Evolutionary conservation across 306 rosid genomes (phyloP), one percentile per base, ranked within the genome.

Genomic region (Cyclanthera cordifolia): DNA sequence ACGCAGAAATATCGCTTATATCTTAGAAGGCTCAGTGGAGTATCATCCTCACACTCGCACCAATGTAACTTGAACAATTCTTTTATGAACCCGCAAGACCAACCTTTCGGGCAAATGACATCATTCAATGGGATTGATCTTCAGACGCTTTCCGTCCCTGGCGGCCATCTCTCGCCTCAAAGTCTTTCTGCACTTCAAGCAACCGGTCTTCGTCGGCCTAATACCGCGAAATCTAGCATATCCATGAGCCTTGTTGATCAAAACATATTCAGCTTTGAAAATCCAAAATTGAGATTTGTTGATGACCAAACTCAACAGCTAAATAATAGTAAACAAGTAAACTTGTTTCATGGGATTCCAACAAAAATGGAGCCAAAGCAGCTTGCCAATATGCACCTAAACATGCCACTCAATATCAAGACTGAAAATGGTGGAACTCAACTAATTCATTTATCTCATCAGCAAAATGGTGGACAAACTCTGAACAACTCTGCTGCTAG

Each of bases 181-280:
- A 94, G 97, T 75, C 83, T 94, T 57, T 91, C 95, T 48, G 88
- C 99, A 28, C 95, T 90, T 70, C 99, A 94, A 81, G 97, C 95
- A 6, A 86, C 90, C 0, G 96, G 97, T 64, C 88, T 88, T 10
- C 86, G 94, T 55, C 78, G 97, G 79, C 68, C 97, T 51, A 52
- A 84, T 51, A 52, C 86, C 14, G 34, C 81, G 47, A 90, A 88
- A 81, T 50, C 92, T 15, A 84, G 86, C 55, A 57, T 86, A 25
- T 77, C 87, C 37, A 78, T 92, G 84, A 87, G 96, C 21, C 80
- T 88, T 25, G 81, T 80, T 70, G 97, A 90, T 74, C 99, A 94
- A 76, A 83, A 94, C 79, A 94, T 88, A 76, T 94, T 94, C 76
- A 94, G 99, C 81, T 94, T 94, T 76, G 96, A 94, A 77, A 88